Percentiles rank a stretch among this genome's conserved stretches.
These are phyloP conservation scores for thale cress (Arabidopsis thaliana) DNA, from an alignment of 345 rosid genomes.

Conservation along the genomic window DNA sequence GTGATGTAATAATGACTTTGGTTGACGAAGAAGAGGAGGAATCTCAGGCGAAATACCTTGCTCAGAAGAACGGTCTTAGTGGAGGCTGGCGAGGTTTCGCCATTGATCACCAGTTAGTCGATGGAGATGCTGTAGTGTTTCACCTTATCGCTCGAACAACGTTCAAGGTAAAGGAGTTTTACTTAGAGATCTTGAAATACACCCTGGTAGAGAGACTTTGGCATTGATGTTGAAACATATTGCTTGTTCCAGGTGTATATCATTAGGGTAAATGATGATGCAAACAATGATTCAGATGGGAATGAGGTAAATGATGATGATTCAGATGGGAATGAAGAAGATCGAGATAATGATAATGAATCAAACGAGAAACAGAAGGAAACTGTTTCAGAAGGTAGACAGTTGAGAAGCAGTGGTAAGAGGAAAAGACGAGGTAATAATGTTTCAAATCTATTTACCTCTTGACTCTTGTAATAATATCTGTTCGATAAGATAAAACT, in stretches of 20 bases:
- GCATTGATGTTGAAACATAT: background rate
- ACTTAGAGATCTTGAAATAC: background rate
- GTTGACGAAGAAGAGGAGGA: conserved; percentile 58
- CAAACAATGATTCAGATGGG: conserved; percentile 14
- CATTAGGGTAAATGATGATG: conserved; percentile 42
- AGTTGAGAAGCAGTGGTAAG: conserved; percentile 30
- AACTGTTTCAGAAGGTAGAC: conserved; percentile 16
- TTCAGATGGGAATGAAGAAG: background rate
- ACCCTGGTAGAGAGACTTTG: background rate
- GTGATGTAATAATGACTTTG: conserved; percentile 51
- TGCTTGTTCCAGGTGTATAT: conserved; percentile 41
- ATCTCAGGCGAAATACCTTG: conserved; percentile 54
- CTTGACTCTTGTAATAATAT: background rate
- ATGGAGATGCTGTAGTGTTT: conserved; percentile 70
- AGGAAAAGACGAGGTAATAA: conserved; percentile 38
- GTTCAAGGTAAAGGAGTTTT: conserved; percentile 54
- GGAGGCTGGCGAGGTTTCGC: conserved; percentile 75
- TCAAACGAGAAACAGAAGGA: conserved; percentile 20
- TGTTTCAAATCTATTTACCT: conserved; percentile 7
- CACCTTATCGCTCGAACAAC: conserved; percentile 54
- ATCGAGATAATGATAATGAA: conserved; percentile 15
- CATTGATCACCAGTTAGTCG: conserved; percentile 54
- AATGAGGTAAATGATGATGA: conserved; percentile 6
- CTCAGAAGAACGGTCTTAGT: conserved; percentile 61
- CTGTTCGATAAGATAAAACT: background rate